Percentiles rank a stretch among this genome's conserved stretches.
phyloP scores from a whole-genome alignment of 768 basidiomycete genomes.

The Agrocybe pediades region DNA sequence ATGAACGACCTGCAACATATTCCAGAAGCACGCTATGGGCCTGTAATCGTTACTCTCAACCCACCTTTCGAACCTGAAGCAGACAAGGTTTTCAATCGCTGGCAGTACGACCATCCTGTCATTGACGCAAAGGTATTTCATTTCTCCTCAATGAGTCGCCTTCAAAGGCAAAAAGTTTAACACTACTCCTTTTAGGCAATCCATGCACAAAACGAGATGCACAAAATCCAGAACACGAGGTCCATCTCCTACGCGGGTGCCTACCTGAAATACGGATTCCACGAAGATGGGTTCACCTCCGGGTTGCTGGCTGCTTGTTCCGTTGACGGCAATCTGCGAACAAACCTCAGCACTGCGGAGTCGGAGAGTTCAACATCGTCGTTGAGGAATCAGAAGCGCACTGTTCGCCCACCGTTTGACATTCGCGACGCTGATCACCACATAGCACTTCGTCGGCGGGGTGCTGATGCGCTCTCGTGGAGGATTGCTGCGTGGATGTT shows the following conservation, averaged over 20 bases:
- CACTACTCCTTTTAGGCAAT: slow-evolving; percentile 42
- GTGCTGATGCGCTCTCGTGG: slow-evolving; percentile 13
- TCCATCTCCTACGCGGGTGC: slow-evolving; percentile 70
- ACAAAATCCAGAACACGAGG: slow-evolving; percentile 60
- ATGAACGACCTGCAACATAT: slow-evolving; percentile 82
- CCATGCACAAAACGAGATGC: slow-evolving; percentile 52
- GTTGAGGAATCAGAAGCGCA: slow-evolving; percentile 17
- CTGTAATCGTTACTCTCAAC: slow-evolving; percentile 73
- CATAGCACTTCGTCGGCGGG: slow-evolving; percentile 22
- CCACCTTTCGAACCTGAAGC: slow-evolving; percentile 61
- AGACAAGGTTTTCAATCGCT: slow-evolving; percentile 48
- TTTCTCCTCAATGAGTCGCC: background rate
- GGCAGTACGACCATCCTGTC: slow-evolving; percentile 70
- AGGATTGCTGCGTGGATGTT: slow-evolving; percentile 34
- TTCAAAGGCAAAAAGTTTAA: background rate
- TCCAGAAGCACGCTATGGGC: slow-evolving; percentile 53
- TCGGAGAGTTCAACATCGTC: slow-evolving; percentile 8
- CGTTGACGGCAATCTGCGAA: slow-evolving; percentile 19
- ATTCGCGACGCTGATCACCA: slow-evolving; percentile 41
- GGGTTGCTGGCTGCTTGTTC: slow-evolving; percentile 41
- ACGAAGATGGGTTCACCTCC: slow-evolving; percentile 74
- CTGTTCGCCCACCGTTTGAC: slow-evolving; percentile 41
- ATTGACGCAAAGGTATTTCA: slow-evolving; percentile 49
- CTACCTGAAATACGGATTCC: slow-evolving; percentile 78
- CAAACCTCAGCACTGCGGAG: background rate